Evolutionary conservation across 2,329 filamentous ascomycete genomes (phyloP).

Genomic region (Diaporthe capsici): DNA sequence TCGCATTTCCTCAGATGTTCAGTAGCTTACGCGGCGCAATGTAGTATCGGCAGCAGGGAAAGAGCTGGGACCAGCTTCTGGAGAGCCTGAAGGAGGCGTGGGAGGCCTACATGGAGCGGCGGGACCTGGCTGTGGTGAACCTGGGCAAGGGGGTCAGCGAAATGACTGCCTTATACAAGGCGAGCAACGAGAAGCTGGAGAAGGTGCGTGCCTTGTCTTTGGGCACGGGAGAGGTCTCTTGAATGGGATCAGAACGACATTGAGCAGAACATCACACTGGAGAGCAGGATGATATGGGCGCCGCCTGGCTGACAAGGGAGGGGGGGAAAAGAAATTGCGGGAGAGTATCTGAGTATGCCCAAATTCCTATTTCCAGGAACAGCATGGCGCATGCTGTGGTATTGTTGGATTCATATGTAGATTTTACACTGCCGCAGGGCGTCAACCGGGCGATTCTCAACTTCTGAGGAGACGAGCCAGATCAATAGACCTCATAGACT

Average conservation of each 20-base stretch:
- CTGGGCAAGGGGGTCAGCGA: not conserved
- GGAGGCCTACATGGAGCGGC: not conserved
- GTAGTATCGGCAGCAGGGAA: not conserved
- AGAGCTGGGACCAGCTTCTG: not conserved
- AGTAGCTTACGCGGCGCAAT: not conserved
- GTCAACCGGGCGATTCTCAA: not conserved
- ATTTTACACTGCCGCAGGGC: too few species aligned
- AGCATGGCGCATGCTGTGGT: not conserved
- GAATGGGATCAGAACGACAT: not conserved
- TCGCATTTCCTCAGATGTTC: not conserved
- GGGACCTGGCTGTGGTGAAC: not conserved
- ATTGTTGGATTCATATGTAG: not conserved
- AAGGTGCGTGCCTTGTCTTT: not conserved
- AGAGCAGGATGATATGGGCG: not conserved
- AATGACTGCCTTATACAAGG: not conserved
- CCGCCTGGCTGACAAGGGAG: too few species aligned
- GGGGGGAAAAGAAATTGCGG: too few species aligned
- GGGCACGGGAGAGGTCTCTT: not conserved
- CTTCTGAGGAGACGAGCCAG: not conserved
- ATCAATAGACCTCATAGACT: not conserved
- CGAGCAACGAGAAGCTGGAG: conserved; percentile 21
- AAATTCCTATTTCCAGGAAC: not conserved
- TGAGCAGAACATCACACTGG: not conserved
- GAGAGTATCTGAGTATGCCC: not conserved
- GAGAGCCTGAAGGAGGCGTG: not conserved